These are phyloP conservation scores for Neofusicoccum parvum DNA, from an alignment of 2,329 filamentous ascomycete species.

Conservation along the genomic window DNA sequence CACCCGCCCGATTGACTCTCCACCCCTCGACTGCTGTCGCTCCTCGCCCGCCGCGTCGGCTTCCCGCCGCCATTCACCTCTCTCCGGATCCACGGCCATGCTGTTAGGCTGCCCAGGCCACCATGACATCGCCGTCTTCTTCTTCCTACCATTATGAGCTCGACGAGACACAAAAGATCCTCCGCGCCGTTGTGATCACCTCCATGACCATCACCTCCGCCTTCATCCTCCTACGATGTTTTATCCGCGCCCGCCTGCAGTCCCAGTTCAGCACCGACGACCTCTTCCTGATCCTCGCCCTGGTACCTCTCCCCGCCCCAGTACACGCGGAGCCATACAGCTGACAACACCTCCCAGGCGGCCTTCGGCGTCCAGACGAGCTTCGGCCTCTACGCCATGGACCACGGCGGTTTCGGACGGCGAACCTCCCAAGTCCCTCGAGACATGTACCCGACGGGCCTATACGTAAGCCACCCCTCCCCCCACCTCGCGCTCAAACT, in stretches of 20 bases:
- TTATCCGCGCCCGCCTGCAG: no score
- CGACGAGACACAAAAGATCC: neutral
- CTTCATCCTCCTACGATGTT: neutral
- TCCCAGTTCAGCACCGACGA: no score
- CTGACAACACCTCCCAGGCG: neutral
- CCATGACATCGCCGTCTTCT: neutral
- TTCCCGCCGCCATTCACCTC: neutral
- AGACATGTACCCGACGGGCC: neutral
- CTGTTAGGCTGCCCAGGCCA: neutral
- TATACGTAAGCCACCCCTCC: neutral
- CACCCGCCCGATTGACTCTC: neutral
- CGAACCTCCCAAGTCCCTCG: neutral
- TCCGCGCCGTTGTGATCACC: neutral
- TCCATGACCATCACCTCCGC: neutral
- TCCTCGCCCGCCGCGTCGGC: no score
- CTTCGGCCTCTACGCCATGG: constrained; percentile 5
- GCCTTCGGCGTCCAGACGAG: neutral
- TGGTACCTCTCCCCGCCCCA: no score
- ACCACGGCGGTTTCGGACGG: constrained; percentile 2
- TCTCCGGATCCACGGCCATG: neutral
- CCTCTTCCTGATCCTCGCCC: no score
- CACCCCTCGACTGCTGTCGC: neutral
- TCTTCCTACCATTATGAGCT: neutral
- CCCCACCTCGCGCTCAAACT: no score
- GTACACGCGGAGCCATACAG: no score